Percentiles rank a stretch among this genome's conserved stretches.
These are phyloP conservation scores for Rhizopogon vinicolor DNA, from an alignment of 768 basidiomycete species.

Conservation along the genomic window DNA sequence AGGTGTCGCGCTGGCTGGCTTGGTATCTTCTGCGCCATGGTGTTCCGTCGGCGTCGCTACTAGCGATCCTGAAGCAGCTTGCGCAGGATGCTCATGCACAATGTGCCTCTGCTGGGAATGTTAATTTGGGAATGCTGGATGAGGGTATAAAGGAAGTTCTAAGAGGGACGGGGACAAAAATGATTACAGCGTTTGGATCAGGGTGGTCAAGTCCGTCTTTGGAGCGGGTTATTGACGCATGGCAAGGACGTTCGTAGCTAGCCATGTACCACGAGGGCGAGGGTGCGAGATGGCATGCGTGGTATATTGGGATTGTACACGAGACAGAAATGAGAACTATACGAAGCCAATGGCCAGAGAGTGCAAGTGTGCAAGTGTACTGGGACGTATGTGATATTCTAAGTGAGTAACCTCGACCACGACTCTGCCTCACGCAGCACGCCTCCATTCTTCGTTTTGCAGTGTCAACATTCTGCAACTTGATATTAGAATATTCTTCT, in stretches of 20 bases:
- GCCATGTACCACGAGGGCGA: no score
- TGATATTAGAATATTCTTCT: no score
- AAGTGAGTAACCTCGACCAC: no score
- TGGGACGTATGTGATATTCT: no score
- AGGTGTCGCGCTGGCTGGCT: slow-evolving; percentile 41
- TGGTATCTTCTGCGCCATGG: slow-evolving; percentile 72
- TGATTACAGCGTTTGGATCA: slow-evolving; percentile 62
- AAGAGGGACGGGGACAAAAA: slow-evolving; percentile 79
- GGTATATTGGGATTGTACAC: no score
- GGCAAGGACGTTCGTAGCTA: slow-evolving; percentile 31
- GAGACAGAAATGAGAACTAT: no score
- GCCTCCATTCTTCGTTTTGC: no score
- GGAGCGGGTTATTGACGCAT: slow-evolving; percentile 59
- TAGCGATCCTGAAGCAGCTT: slow-evolving; percentile 55
- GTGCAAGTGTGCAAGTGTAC: no score
- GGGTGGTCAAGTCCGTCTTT: slow-evolving; percentile 72
- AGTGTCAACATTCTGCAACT: no score
- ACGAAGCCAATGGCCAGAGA: no score
- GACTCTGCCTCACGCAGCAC: no score
- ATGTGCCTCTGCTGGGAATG: slow-evolving; percentile 54
- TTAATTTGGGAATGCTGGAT: slow-evolving; percentile 31
- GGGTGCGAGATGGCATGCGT: no score
- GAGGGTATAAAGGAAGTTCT: slow-evolving; percentile 80
- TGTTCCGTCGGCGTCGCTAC: slow-evolving; percentile 66
- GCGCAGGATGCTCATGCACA: slow-evolving; percentile 60